Evolutionary conservation across 2,329 filamentous ascomycete species (phyloP), one percentile per base, ranked within the genome.

Genomic region (Neopestalotiopsis sp.): DNA sequence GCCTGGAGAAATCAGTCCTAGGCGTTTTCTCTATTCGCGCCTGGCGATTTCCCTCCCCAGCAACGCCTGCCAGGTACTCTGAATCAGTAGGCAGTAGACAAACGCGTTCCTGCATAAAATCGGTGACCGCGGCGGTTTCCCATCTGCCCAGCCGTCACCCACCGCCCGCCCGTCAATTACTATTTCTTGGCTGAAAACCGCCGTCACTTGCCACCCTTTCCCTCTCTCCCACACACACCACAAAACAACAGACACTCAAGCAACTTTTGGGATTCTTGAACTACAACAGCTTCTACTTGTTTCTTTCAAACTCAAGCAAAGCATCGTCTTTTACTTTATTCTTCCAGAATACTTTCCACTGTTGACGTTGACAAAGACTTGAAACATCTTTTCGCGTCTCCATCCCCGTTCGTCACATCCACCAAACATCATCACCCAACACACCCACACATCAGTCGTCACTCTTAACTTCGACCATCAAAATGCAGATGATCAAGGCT

Each of bases 241-340:
- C 24, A 28, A 62, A 20, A 34, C 40, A 59, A 28, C 58, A 61
- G 58, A 61, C 17, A 17, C 32, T 34, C 32, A 45, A 40, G 28
- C 28, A 61, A 32, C 58, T 30, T 30, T 38, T 61, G 58, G 58
- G 24, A 24, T n/a, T 42, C 32, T 14, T 64, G 14, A 14, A 40
- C 20, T n/a, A 45, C 61, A 12, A 64, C 38, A 45, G 28, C 53
- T 34, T 49, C 59, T 57, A 67, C 61, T 66, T 76, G 69, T 74
- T 74, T 71, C 70, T 70, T 70, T 70, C 72, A 53, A 17, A 3
- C 6, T 14, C 6, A 17, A 24, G 57, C 57, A 59, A 59, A 59
- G 20, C 24, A 30, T 59, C 57, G 24, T 34, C 3, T 14, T 7
- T 14, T 12, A 59, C 57, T 30, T 30, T 28, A 14, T 30, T 30